Percentiles rank a stretch among this genome's conserved stretches.
These are phyloP conservation scores for Penicillium flavigenum DNA, from an alignment of 495 filamentous ascomycete species.

Conservation along the genomic window DNA sequence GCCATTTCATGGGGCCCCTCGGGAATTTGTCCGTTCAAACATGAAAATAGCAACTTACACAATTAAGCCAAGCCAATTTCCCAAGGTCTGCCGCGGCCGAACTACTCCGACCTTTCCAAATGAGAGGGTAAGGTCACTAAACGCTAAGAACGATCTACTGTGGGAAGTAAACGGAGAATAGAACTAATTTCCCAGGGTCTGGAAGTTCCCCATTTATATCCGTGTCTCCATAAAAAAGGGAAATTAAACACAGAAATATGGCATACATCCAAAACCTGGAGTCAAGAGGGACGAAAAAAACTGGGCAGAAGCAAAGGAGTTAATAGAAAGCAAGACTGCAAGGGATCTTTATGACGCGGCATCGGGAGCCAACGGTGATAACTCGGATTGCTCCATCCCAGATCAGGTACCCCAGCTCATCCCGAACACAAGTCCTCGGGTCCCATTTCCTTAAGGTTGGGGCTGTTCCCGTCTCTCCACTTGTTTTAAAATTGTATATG, in stretches of 20 bases:
- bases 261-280: neutral
- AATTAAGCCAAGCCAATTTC: conserved; percentile 10
- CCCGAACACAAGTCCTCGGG: conserved; percentile 9
- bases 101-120: conserved; percentile 16
- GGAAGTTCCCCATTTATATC: conserved; percentile 17
- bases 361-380: neutral
- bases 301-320: no score
- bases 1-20: conserved; percentile 6
- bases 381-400: neutral
- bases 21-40: conserved; percentile 15
- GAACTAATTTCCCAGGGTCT: neutral
- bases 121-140: neutral
- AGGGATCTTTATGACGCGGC: conserved; percentile 12
- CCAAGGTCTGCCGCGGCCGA: conserved; percentile 15
- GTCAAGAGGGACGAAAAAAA: neutral
- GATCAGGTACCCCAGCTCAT: conserved; percentile 5
- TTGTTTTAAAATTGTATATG: neutral
- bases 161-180: neutral
- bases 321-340: neutral
- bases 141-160: conserved; percentile 16
- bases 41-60: neutral
- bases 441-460: conserved; percentile 20
- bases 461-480: conserved; percentile 20
- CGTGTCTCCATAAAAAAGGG: conserved; percentile 15
- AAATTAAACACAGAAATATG: neutral